Conservation (phyloP, 768 basidiomycete species). For the Cubamyces lactineus region DNA sequence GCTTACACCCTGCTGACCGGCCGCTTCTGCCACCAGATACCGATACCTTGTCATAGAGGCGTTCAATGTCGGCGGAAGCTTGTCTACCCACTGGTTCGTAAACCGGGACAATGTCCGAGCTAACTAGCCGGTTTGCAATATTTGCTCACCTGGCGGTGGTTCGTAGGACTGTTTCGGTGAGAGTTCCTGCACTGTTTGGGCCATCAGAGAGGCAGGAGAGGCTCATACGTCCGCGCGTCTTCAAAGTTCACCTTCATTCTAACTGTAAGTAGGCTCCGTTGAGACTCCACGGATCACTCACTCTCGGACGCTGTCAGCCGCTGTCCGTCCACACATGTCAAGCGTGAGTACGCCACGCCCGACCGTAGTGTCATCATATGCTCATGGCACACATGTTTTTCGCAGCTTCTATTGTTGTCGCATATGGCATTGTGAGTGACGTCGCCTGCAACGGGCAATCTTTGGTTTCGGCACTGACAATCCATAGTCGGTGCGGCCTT, state of each 20-base stretch:
- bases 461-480: background rate
- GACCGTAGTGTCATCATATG: background rate
- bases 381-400: background rate
- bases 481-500: background rate
- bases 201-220: too few species aligned
- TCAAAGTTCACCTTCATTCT: background rate
- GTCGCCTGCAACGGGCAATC: too few species aligned
- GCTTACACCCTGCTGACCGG: too few species aligned
- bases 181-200: background rate
- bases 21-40: background rate
- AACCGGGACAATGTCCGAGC: too few species aligned
- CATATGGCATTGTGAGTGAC: background rate
- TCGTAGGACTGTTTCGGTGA: background rate
- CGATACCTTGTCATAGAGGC: slow-evolving; percentile 1
- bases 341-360: background rate
- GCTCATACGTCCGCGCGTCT: background rate
- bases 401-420: background rate
- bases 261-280: background rate
- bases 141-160: background rate
- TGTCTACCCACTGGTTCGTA: background rate
- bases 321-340: background rate
- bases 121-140: background rate
- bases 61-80: background rate
- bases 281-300: too few species aligned
- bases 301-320: background rate